Evolutionary conservation across 805 yeast species (phyloP).

Genomic region (Tetrapisispora phaffii): DNA sequence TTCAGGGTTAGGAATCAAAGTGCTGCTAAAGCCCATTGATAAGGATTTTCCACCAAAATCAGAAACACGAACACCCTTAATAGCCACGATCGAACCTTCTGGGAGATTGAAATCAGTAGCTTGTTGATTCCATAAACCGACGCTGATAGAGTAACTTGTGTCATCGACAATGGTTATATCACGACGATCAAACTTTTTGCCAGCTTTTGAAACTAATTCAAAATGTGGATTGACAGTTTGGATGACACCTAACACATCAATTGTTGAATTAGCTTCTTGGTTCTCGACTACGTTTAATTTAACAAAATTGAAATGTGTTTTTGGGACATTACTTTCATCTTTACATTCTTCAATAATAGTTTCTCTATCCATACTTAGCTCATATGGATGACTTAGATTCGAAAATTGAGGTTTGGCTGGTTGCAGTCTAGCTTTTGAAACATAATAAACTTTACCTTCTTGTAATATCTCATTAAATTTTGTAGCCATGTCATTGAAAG

Average conservation of each 20-base stretch:
- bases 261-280: conserved; percentile 57
- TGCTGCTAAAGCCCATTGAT: conserved; percentile 70
- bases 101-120: conserved; percentile 70
- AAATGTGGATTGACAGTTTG: conserved; percentile 64
- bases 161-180: conserved; percentile 82
- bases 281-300: conserved; percentile 56
- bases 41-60: conserved; percentile 83
- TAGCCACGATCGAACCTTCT: conserved; percentile 77
- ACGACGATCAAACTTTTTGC: conserved; percentile 86
- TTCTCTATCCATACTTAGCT: conserved; percentile 71
- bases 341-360: conserved; percentile 61
- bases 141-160: conserved; percentile 58
- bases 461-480: conserved; percentile 63
- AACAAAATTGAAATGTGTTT: conserved; percentile 65
- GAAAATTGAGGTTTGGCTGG: conserved; percentile 82
- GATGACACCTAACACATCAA: conserved; percentile 83
- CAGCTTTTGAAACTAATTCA: conserved; percentile 81
- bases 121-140: conserved; percentile 85
- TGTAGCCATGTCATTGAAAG: conserved; percentile 80
- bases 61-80: conserved; percentile 80
- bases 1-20: conserved; percentile 74
- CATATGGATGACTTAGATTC: conserved; percentile 78
- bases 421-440: conserved; percentile 71
- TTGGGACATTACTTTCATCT: conserved; percentile 60
- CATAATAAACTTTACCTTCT: conserved; percentile 83